Conservation (phyloP, 345 rosid genomes). For the Syzygium aqueum region DNA sequence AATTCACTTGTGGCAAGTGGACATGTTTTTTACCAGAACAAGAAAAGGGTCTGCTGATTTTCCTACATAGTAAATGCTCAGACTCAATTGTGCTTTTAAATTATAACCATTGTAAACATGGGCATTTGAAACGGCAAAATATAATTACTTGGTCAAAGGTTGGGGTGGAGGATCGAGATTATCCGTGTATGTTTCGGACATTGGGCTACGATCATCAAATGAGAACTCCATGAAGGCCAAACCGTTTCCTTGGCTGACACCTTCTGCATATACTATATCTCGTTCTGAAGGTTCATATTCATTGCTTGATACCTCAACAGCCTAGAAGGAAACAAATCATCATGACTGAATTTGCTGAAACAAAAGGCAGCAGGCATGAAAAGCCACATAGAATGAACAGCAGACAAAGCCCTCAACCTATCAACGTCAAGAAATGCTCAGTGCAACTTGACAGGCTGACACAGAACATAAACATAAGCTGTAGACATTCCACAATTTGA, state of each 20-base stretch:
- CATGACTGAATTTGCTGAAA: neutral
- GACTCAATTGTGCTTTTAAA: neutral
- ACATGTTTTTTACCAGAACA: neutral
- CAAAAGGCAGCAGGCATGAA: neutral
- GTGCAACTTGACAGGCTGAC: neutral
- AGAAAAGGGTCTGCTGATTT: neutral
- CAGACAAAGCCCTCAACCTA: neutral
- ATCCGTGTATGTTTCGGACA: conserved; percentile 73
- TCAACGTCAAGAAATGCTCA: neutral
- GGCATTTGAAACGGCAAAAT: neutral
- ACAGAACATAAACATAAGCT: neutral
- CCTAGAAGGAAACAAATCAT: conserved; percentile 40
- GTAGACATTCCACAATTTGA: neutral
- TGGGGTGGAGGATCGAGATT: conserved; percentile 53
- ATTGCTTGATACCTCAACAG: conserved; percentile 91
- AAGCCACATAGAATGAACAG: neutral
- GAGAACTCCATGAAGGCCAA: conserved; percentile 93
- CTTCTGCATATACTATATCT: conserved; percentile 94
- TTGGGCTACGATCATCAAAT: conserved; percentile 81
- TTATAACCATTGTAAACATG: neutral
- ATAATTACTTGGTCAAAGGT: conserved; percentile 55
- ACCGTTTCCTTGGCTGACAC: conserved; percentile 92
- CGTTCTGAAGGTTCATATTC: conserved; percentile 93
- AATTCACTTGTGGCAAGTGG: neutral
- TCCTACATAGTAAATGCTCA: neutral